Evolutionary conservation across 1,139 yeast genomes (phyloP), one percentile per base, ranked within the genome.

Genomic region (Nakaseomyces delphensis): DNA sequence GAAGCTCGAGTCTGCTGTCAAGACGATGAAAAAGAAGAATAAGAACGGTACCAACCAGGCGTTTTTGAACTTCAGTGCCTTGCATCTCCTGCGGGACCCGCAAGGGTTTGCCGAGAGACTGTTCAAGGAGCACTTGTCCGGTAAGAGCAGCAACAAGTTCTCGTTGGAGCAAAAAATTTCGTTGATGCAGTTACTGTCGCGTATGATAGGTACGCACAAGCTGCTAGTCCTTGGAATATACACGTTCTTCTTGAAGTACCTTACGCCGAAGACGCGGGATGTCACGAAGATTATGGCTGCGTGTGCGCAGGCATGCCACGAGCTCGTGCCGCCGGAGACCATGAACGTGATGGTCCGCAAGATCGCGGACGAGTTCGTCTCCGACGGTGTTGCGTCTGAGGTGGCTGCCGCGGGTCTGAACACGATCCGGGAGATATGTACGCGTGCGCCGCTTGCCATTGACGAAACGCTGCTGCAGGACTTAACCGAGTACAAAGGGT

Each of bases 281-380:
- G 98, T 91, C 39, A 93, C 99, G 1, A 95, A 87, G 64, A 80
- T 91, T 49, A 76, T 91, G 84, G 97, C 98, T 10, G 95, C 97
- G 3, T 74, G 85, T 40, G 99, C 97, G 0, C 98, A 93, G 66
- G 87, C 97, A 0, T 77, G 95, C 24, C 99, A 91, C 61, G 97
- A 93, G 57, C 71, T 89, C 57, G 96, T 91, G 6, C 98, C 99
- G 25, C 98, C 98, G 1, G 98, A 93, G 61, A 77, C 79, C 11
- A 76, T 91, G 45, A 69, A 74, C 39, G 79, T 83, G 40, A 77
- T 91, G 51, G 81, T 91, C 8, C 76, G 95, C 47, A 91, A 89
- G 61, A 80, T 91, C 54, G 97, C 98, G 2, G 95, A 91, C 65
- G 98, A 93, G 65, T 91, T 91, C 58, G 96, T 91, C 38, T 84